Base-by-base conservation (phyloP, 305 asterid species). In the Striga hermonthica region DNA sequence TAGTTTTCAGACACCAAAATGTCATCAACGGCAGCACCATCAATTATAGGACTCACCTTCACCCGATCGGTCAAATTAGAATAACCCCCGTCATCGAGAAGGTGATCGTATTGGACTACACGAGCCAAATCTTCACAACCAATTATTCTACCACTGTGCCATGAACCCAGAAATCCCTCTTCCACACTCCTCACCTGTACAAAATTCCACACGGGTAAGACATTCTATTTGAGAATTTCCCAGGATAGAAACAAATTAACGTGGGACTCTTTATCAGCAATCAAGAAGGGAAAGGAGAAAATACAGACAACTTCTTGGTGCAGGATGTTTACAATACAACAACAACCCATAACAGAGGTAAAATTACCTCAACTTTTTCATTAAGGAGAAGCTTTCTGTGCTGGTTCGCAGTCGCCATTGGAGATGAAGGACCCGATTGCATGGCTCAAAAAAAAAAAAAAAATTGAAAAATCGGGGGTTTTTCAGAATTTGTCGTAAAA, bases 121-220 rank as follows among this genome's bases (percentile, higher is more conserved):
- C 93, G 91, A 36, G 57, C 34, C 71, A 60, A 70, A 34, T 71
- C 44, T 44, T 14, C 45, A 70, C 69, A 67, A 12, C 64, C 44
- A 41, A 79, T 60, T 31, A 94, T 84, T 3, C 68, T 72, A 28
- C 77, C 98, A n/a, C 50, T 3, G 74, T 88, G 97, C 99, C 99
- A 94, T 16, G 97, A 91, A 61, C 99, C 99, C 45, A 75, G 74
- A 68, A 82, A 85, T 39, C 96, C 98, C n/a, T 86, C 91, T 52
- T 90, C 96, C 38, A 71, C 5, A 64, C 91, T 88, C 87, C 90
- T 86, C 68, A 88, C 99, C 99, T 91, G 82, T 9, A 57, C 58
- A 45, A 76, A 9, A 74, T 72, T 52, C 71, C 62, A n/a, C 53
- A 65, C 56, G 22, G 28, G 36, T 58, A 60, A 62, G 47, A 65